A percentile compares a stretch with the other conserved stretches of the same genome.
These are phyloP conservation scores for Wallacemonas sp. DNA, from an alignment of 208 protist genomes.

Conservation along the genomic window DNA sequence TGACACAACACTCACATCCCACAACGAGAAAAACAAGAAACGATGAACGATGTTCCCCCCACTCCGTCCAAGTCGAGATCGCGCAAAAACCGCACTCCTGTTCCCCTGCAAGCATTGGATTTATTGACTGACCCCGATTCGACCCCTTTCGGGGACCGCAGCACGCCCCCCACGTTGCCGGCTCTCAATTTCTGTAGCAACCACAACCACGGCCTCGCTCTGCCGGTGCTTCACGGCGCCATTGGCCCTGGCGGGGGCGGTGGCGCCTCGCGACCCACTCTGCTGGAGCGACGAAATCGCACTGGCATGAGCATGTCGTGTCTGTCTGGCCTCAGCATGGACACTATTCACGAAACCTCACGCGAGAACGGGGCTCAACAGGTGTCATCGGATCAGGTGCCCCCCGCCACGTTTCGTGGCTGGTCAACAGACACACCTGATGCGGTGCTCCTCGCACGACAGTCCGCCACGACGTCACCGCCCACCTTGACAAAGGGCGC, in stretches of 20 bases:
- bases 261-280: slow-evolving; percentile 37
- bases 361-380: slow-evolving; percentile 26
- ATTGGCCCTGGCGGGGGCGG: background rate
- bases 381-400: slow-evolving; percentile 7
- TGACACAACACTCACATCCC: too few species aligned
- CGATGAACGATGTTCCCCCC: slow-evolving; percentile 9
- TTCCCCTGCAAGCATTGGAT: background rate
- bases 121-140: background rate
- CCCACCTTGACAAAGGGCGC: background rate
- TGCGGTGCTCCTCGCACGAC: background rate
- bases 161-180: background rate
- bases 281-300: slow-evolving; percentile 74
- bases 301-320: slow-evolving; percentile 53
- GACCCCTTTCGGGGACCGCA: background rate
- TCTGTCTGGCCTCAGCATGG: slow-evolving; percentile 65
- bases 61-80: background rate
- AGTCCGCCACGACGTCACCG: background rate
- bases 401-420: slow-evolving; percentile 38
- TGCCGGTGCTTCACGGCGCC: slow-evolving; percentile 11
- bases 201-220: background rate
- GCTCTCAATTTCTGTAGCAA: background rate
- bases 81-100: background rate
- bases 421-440: slow-evolving; percentile 45
- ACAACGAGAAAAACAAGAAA: too few species aligned
- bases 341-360: slow-evolving; percentile 56